Evolutionary conservation across 495 filamentous ascomycete genomes (phyloP), one percentile per base, ranked within the genome.

Genomic region (Hypoxylon fuscum): DNA sequence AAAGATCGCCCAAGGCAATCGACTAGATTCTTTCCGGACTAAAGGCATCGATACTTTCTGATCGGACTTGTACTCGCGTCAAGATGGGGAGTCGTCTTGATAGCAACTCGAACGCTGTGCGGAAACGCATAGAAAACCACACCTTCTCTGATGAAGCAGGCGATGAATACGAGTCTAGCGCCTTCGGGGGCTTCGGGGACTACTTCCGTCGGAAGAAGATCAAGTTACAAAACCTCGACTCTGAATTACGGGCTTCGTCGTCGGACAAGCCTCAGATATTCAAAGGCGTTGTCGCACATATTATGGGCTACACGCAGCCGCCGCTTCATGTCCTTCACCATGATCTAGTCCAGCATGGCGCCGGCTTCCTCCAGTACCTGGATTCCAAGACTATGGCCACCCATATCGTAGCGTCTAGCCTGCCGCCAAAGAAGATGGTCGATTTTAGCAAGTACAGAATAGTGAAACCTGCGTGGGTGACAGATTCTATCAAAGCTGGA

Each of bases 391-490:
- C 93, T 0, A 85, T 86, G 64, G 92, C 92, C 0, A 98, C 95
- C 1, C 96, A 98, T 72, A 96, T 98, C 66, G 92, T 98, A 68
- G 92, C 94, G 4, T 92, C 90, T 41, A 87, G 86, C 50, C 81
- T 98, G 29, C 94, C 95, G 1, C 91, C 90, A 0, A 98, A 96
- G 79, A 98, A 98, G 70, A 83, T 85, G 23, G 85, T 90, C 27
- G 95, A 97, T 59, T 96, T 96, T 61, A 79, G 76, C 17, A 85
- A 84, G 53, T 98, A 97, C 68, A 87, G 92, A 23, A 91, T 98
- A 20, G 95, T 97, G 61, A 96, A 93, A 74, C 95, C 95, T n/a
- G 89, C 93, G 46, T 98, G 95, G 95, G 83, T 98, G 1, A 87
- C 91, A 8, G 95, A 98, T 57, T 96, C 92, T 69, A 83, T 98